A percentile compares a stretch with the other conserved stretches of the same genome.
Evolutionary conservation across 169 alveolate genomes (phyloP).

Genomic region (Plasmodium falciparum): DNA sequence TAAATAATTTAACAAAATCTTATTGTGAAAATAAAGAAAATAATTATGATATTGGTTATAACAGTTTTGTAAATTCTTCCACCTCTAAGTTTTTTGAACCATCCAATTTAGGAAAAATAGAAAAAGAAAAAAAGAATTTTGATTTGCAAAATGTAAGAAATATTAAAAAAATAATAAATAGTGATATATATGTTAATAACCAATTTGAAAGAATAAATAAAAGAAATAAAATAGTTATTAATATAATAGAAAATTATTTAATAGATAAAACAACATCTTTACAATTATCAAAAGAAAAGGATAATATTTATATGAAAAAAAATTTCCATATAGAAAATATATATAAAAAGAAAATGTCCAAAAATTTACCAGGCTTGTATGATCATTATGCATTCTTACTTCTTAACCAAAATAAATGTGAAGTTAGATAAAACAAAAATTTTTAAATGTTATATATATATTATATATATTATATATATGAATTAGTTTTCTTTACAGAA

Average conservation of each 20-base stretch:
- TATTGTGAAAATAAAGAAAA: conserved; percentile 30
- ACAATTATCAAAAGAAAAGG: conserved; percentile 47
- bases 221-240: conserved; percentile 65
- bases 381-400: conserved; percentile 61
- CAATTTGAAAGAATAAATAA: conserved; percentile 69
- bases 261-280: conserved; percentile 24
- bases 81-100: conserved; percentile 5
- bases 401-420: conserved; percentile 34
- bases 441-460: neutral
- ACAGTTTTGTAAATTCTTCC: conserved; percentile 6
- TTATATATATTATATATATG: no score
- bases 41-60: conserved; percentile 22
- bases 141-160: conserved; percentile 58
- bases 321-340: conserved; percentile 13
- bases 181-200: conserved; percentile 66
- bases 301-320: conserved; percentile 14
- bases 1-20: conserved; percentile 8
- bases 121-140: conserved; percentile 42
- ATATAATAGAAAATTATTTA: conserved; percentile 65
- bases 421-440: conserved; percentile 38
- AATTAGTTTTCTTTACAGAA: no score
- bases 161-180: conserved; percentile 71
- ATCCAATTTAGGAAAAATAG: conserved; percentile 2
- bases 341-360: conserved; percentile 17
- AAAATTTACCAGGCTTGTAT: conserved; percentile 32